A percentile compares a stretch with the other conserved stretches of the same genome.
These are phyloP conservation scores for Cenchrus purpureus DNA, from an alignment of 176 grass and related monocot species.

Conservation along the genomic window DNA sequence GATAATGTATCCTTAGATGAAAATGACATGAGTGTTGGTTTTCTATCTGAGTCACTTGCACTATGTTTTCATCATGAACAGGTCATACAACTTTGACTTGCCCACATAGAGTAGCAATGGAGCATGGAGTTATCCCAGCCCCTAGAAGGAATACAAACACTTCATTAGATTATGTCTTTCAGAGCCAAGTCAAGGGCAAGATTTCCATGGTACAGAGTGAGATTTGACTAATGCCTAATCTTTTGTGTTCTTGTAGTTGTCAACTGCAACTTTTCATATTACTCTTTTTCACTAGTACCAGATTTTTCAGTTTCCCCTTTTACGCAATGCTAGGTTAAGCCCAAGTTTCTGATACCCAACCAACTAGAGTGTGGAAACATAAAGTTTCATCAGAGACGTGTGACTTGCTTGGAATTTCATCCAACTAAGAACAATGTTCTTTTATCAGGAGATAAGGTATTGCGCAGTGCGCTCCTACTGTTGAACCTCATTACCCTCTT, in stretches of 20 bases:
- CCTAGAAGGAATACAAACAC: slow-evolving; percentile 66
- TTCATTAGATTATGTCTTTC: slow-evolving; percentile 79
- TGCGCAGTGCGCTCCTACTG: not conserved
- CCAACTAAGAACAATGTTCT: slow-evolving; percentile 74
- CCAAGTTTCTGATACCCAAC: slow-evolving; percentile 68
- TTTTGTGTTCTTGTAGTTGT: not conserved
- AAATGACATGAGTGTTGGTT: not conserved
- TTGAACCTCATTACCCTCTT: slow-evolving; percentile 12
- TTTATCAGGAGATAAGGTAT: slow-evolving; percentile 96
- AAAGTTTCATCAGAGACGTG: slow-evolving; percentile 83
- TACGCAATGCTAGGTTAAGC: slow-evolving; percentile 61
- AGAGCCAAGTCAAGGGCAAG: slow-evolving; percentile 84
- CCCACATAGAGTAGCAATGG: slow-evolving; percentile 87
- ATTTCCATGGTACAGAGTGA: slow-evolving; percentile 47
- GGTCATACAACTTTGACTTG: slow-evolving; percentile 94
- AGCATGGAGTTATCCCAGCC: slow-evolving; percentile 85
- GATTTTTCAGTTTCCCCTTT: not conserved
- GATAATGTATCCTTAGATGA: not conserved
- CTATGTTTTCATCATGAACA: slow-evolving; percentile 24
- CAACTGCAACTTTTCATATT: not conserved
- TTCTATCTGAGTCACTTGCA: not conserved
- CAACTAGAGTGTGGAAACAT: slow-evolving; percentile 84
- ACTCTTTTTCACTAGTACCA: not conserved
- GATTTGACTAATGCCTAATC: not conserved
- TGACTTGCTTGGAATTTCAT: slow-evolving; percentile 95